These are phyloP conservation scores for Erigeron philadelphicus DNA, from an alignment of 140 eudicot species.

Conservation along the genomic window DNA sequence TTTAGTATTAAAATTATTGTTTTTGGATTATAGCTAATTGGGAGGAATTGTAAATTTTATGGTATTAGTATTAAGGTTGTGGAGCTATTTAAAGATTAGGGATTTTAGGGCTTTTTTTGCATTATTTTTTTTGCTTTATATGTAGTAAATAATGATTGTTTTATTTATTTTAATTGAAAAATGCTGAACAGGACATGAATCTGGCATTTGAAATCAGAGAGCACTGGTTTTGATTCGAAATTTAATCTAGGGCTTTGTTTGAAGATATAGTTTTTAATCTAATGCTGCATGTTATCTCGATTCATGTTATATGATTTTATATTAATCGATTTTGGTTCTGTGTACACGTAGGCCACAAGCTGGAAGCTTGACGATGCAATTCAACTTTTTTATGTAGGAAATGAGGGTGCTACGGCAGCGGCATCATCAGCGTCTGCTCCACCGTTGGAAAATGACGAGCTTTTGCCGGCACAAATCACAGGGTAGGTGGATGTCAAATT, in stretches of 20 bases:
- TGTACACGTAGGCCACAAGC: slow-evolving; percentile 70
- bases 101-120: slow-evolving; percentile 19
- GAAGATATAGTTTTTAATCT: not conserved
- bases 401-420: slow-evolving; percentile 49
- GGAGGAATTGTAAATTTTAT: not conserved
- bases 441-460: slow-evolving; percentile 36
- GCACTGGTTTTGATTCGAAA: not conserved
- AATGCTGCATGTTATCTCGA: not conserved
- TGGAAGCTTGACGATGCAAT: slow-evolving; percentile 98
- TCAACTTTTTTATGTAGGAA: slow-evolving; percentile 76
- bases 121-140: not conserved
- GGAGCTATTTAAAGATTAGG: not conserved
- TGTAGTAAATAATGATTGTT: not conserved
- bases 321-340: slow-evolving; percentile 2
- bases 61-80: slow-evolving; percentile 14
- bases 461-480: slow-evolving; percentile 33
- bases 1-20: not conserved
- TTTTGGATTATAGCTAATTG: not conserved
- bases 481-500: slow-evolving; percentile 41
- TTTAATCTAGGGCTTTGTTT: not conserved
- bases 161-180: not conserved
- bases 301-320: not conserved
- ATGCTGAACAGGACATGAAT: not conserved
- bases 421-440: slow-evolving; percentile 51
- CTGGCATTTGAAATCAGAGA: not conserved